phyloP scores from a whole-genome alignment of 345 rosid genomes.

The Adansonia digitata region DNA sequence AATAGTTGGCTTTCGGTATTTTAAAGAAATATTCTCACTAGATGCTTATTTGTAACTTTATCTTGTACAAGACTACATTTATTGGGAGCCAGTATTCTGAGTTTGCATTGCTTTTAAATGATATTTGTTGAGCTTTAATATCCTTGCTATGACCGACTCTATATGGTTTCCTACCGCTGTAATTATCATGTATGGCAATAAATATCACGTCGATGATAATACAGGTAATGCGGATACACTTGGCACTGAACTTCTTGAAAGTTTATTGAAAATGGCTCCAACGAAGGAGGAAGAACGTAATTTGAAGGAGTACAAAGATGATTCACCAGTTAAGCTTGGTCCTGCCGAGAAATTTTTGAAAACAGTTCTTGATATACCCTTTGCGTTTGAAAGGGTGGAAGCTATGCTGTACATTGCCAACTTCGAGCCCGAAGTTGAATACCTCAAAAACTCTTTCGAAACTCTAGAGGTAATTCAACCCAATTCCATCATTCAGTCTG shows the following conservation, averaged over 20 bases:
- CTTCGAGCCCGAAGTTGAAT: slow-evolving; percentile 85
- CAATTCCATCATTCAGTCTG: not conserved
- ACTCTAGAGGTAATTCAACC: slow-evolving; percentile 68
- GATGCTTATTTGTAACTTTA: not conserved
- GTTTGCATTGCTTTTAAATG: not conserved
- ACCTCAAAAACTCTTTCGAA: slow-evolving; percentile 70
- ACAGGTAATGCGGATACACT: slow-evolving; percentile 85
- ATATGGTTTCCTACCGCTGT: not conserved
- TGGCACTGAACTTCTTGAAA: slow-evolving; percentile 93
- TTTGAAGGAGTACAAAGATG: slow-evolving; percentile 66
- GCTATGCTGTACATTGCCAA: slow-evolving; percentile 86
- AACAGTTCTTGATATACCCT: slow-evolving; percentile 83
- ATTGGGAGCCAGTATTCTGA: not conserved
- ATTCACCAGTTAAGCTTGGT: slow-evolving; percentile 73
- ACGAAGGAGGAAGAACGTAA: slow-evolving; percentile 90
- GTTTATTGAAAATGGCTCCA: slow-evolving; percentile 88
- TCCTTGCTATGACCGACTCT: not conserved
- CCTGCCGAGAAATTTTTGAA: slow-evolving; percentile 89
- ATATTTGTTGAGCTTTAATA: not conserved
- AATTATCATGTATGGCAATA: slow-evolving; percentile 1
- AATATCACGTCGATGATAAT: slow-evolving; percentile 13
- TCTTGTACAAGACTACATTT: too few species aligned
- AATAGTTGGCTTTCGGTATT: not conserved
- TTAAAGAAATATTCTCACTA: not conserved
- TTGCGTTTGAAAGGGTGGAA: slow-evolving; percentile 77